phyloP scores from a whole-genome alignment of 495 filamentous ascomycete genomes.

The Darksidea phi region DNA sequence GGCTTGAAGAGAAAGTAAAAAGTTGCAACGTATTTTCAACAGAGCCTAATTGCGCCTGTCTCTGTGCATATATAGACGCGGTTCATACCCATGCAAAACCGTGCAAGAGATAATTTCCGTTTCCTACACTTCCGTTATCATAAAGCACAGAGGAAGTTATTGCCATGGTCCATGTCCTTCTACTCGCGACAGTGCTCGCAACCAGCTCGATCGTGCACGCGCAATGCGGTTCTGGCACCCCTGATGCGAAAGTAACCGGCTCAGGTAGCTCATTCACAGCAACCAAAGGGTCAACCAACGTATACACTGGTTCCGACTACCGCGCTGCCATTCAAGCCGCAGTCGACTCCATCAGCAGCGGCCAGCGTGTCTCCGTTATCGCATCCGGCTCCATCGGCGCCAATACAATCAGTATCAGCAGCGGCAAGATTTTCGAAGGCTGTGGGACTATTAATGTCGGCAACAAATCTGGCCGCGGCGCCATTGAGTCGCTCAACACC shows the following conservation, averaged over 20 bases:
- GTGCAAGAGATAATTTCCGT: no score
- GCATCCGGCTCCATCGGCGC: slow-evolving; percentile 30
- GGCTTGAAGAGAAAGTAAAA: no score
- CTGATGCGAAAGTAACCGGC: slow-evolving; percentile 45
- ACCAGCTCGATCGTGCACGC: slow-evolving; percentile 37
- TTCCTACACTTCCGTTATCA: no score
- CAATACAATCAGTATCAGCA: slow-evolving; percentile 41
- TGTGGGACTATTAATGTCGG: slow-evolving; percentile 52
- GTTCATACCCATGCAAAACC: no score
- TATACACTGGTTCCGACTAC: slow-evolving; percentile 50
- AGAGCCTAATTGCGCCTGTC: no score
- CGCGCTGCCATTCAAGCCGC: slow-evolving; percentile 48
- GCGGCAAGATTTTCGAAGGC: slow-evolving; percentile 51
- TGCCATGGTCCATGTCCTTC: slow-evolving; percentile 10
- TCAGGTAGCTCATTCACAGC: slow-evolving; percentile 44
- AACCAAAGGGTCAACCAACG: slow-evolving; percentile 34
- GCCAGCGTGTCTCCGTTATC: slow-evolving; percentile 25
- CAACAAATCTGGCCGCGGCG: slow-evolving; percentile 44
- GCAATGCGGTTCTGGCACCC: slow-evolving; percentile 46
- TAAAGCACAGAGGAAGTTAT: no score
- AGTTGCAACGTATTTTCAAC: no score
- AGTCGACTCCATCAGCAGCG: slow-evolving; percentile 28
- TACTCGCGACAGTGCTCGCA: slow-evolving; percentile 39
- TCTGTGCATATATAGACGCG: no score
- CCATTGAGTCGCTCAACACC: slow-evolving; percentile 46